Conservation (phyloP, 345 rosid species). For the Gossypium thurberi region DNA sequence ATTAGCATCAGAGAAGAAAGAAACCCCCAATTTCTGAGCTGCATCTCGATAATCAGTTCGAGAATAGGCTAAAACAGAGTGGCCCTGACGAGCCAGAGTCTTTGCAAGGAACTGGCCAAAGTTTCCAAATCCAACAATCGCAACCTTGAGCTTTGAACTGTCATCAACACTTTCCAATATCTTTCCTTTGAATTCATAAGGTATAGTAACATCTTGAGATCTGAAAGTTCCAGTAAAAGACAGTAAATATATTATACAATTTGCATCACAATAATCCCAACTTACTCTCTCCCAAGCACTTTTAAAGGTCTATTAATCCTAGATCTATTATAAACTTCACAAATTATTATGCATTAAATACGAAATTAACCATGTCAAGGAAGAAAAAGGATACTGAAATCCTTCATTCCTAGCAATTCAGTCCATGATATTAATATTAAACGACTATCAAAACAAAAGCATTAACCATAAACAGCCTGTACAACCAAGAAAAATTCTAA, state of each 20-base stretch:
- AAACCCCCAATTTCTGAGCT: constrained; percentile 48
- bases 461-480: not conserved
- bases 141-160: constrained; percentile 58
- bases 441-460: not conserved
- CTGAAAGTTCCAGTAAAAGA: constrained; percentile 19
- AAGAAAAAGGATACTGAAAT: not conserved
- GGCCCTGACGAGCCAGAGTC: constrained; percentile 56
- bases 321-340: not conserved
- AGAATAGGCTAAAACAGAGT: constrained; percentile 61
- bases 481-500: not conserved
- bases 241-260: not conserved
- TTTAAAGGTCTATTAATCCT: not conserved
- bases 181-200: constrained; percentile 22
- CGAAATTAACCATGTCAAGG: not conserved
- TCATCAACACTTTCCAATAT: constrained; percentile 24
- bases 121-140: constrained; percentile 71
- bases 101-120: constrained; percentile 74
- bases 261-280: not conserved
- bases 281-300: not conserved
- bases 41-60: constrained; percentile 53
- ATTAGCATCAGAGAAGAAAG: constrained; percentile 49
- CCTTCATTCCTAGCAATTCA: not conserved
- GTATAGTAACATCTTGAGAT: constrained; percentile 24
- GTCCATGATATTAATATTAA: not conserved
- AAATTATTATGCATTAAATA: not conserved